Base-by-base conservation (phyloP, 2,329 filamentous ascomycete species). In the Xylariaceae sp. region DNA sequence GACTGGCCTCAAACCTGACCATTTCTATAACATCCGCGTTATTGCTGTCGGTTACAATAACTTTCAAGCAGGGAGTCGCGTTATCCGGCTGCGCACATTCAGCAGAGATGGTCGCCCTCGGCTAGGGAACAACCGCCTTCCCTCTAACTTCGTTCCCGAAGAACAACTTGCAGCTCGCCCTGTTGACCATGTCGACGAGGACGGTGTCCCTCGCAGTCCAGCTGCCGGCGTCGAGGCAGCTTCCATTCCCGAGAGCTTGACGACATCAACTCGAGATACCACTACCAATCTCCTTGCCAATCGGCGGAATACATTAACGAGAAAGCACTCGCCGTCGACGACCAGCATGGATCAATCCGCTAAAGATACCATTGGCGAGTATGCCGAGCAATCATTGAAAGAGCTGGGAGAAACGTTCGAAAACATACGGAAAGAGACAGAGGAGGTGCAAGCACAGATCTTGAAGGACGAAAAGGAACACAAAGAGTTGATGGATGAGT, bases 21-120 rank as follows among this genome's bases (percentile, higher is more conserved):
- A 88, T 59, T 94, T 91, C 60, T 97, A 97, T 69, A 94, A 95
- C 54, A 84, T 98, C 22, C 85, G 92, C 49, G 88, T 97, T 43
- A 87, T 96, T 55, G 89, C 92, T 32, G 86, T 96, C 43, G 95
- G 92, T 39, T 81, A 85, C 22, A 89, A 91, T 56, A 94, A 93
- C 65, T 97, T 97, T 59, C 89, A 95, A 62, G 89, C 91, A 1
- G 86, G 88, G 29, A 96, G 93, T 64, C 77, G 82, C 5, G 82
- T 94, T 29, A 83, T 97, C 53, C 86, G 93, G 44, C 74, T 98
- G 44, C 81, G 86, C 57, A 97, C 93, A 37, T 83, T 79, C 64
- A 77, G 72, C 61, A 75, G 71, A 55, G 82, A 85, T 65, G 81
- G 80, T 44, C 76, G 76, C 22, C 82, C 81, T n/a, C 71, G 76